phyloP scores from a whole-genome alignment of 768 basidiomycete species.

The Mycena indigotica region DNA sequence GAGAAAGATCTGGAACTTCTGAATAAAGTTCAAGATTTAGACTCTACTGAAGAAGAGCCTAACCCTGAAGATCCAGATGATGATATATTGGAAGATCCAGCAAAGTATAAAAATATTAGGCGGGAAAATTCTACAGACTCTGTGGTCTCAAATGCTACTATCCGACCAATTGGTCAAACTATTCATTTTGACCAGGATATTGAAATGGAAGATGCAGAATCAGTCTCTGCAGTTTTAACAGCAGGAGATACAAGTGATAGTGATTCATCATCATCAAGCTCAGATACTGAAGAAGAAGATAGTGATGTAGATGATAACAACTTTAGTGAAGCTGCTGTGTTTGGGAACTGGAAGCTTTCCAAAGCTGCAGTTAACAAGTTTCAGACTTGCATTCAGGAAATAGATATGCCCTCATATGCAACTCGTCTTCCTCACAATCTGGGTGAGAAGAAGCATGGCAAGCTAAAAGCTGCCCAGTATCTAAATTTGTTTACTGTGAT shows the following conservation, averaged over 20 bases:
- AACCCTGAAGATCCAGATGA: background rate
- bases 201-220: conserved; percentile 3
- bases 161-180: background rate
- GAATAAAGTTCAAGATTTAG: background rate
- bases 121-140: background rate
- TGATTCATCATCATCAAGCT: background rate
- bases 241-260: background rate
- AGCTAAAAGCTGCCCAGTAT: conserved; percentile 25
- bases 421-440: conserved; percentile 23
- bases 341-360: background rate
- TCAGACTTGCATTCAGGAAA: background rate
- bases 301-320: conserved; percentile 4
- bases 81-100: too few species aligned
- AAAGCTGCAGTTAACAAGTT: background rate
- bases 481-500: conserved; percentile 19
- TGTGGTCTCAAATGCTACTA: background rate
- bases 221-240: background rate
- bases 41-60: background rate
- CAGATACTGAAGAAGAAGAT: conserved; percentile 7
- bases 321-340: background rate
- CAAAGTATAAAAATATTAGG: background rate
- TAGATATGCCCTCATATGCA: conserved; percentile 18
- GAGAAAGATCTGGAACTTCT: conserved; percentile 1
- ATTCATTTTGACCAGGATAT: background rate
- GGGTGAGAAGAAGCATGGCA: conserved; percentile 24